phyloP scores from a whole-genome alignment of 371 early-diverging fungal species.

The Synchytrium microbalum region DNA sequence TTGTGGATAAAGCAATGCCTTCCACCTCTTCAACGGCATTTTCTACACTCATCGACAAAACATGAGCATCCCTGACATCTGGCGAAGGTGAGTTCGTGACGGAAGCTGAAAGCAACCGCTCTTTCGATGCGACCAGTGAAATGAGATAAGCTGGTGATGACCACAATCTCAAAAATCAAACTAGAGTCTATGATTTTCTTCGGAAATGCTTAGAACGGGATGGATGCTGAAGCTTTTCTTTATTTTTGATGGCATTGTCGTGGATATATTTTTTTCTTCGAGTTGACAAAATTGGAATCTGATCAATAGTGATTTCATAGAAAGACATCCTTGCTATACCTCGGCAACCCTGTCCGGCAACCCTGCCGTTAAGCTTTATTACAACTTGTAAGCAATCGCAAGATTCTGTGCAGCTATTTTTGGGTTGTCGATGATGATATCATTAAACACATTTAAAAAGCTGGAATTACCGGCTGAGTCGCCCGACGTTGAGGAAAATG shows the following conservation, averaged over 20 bases:
- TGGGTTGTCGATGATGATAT: background rate
- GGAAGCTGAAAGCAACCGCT: too few relatives aligned
- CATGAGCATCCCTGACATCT: too few relatives aligned
- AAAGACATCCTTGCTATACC: background rate
- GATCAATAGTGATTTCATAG: background rate
- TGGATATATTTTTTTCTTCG: background rate
- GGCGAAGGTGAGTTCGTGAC: too few relatives aligned
- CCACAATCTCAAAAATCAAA: background rate
- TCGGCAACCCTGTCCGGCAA: background rate
- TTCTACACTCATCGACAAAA: too few relatives aligned
- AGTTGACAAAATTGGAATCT: too few relatives aligned
- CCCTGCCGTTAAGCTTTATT: background rate
- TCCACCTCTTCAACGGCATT: too few relatives aligned
- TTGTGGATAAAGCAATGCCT: too few relatives aligned
- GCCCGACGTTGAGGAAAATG: background rate
- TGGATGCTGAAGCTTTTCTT: slow-evolving; percentile 2
- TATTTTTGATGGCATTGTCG: background rate
- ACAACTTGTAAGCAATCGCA: background rate
- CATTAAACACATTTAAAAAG: background rate
- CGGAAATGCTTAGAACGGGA: background rate
- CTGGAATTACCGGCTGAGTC: background rate
- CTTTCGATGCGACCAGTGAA: too few relatives aligned
- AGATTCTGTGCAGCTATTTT: background rate
- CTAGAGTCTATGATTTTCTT: background rate
- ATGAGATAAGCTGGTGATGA: background rate